Evolutionary conservation across 2,329 filamentous ascomycete species (phyloP).

Genomic region (Neurospora sp.): DNA sequence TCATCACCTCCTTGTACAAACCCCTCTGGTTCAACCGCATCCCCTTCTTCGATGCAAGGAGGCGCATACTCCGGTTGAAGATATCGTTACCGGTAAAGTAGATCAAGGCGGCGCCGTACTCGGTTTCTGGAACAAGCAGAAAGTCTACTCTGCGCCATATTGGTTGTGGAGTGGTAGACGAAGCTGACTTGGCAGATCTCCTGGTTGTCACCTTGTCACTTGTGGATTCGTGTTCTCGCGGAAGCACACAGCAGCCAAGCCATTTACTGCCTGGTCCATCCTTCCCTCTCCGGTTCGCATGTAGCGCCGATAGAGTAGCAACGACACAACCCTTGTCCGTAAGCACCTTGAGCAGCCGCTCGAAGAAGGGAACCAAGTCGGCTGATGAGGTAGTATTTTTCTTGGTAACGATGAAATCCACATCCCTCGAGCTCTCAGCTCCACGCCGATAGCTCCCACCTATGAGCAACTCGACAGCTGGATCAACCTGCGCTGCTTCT

Average conservation of each 20-base stretch:
- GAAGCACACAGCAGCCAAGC: conserved; percentile 75
- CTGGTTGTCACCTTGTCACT: conserved; percentile 13
- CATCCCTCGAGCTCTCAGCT: conserved; percentile 62
- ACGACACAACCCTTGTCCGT: conserved; percentile 56
- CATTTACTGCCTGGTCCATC: conserved; percentile 60
- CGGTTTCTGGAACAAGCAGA: conserved; percentile 66
- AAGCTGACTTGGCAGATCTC: background rate
- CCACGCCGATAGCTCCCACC: conserved; percentile 82
- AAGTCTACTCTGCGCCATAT: conserved; percentile 79
- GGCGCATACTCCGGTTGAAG: conserved; percentile 78
- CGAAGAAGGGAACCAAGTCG: conserved; percentile 53
- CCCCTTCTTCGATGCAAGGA: conserved; percentile 64
- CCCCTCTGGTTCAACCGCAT: conserved; percentile 82
- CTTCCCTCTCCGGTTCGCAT: conserved; percentile 24
- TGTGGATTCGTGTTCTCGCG: conserved; percentile 26
- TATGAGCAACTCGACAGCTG: conserved; percentile 57
- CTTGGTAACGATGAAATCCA: conserved; percentile 77
- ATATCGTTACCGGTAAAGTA: conserved; percentile 96
- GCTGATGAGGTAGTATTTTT: conserved; percentile 39
- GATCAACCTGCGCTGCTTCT: conserved; percentile 50
- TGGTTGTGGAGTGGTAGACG: conserved; percentile 15
- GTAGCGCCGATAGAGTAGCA: conserved; percentile 51
- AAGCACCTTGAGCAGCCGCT: conserved; percentile 52
- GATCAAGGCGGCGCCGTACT: conserved; percentile 77
- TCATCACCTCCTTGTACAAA: conserved; percentile 60